Evolutionary conservation across 1,139 yeast species (phyloP).

Genomic region (Saccharomyces hybrid): DNA sequence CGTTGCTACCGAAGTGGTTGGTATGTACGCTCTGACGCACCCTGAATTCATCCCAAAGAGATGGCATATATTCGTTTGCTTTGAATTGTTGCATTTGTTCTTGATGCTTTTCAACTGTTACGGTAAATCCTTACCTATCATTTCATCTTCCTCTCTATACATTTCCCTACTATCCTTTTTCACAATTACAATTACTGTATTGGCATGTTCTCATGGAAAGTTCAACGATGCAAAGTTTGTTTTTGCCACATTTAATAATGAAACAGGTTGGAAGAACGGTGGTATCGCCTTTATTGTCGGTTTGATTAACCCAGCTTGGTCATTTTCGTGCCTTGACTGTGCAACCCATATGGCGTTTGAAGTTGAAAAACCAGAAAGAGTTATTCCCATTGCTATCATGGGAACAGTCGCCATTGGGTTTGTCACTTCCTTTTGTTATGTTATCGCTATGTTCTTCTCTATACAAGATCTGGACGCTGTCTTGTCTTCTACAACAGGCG

Average conservation of each 20-base stretch:
- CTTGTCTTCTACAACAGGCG: slow-evolving; percentile 44
- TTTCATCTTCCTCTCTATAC: slow-evolving; percentile 48
- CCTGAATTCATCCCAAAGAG: slow-evolving; percentile 40
- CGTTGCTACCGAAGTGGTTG: slow-evolving; percentile 45
- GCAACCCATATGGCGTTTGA: slow-evolving; percentile 70
- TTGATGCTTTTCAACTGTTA: slow-evolving; percentile 48
- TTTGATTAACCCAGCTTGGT: slow-evolving; percentile 61
- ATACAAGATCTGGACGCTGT: slow-evolving; percentile 44
- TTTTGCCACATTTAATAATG: slow-evolving; percentile 51
- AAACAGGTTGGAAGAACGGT: slow-evolving; percentile 55
- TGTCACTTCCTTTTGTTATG: slow-evolving; percentile 50
- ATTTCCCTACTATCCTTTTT: slow-evolving; percentile 47
- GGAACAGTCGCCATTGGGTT: slow-evolving; percentile 63
- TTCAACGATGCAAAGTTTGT: slow-evolving; percentile 53
- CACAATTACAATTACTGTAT: slow-evolving; percentile 48
- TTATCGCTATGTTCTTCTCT: slow-evolving; percentile 56
- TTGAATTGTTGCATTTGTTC: slow-evolving; percentile 38
- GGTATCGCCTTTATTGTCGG: slow-evolving; percentile 62
- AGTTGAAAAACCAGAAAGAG: slow-evolving; percentile 48
- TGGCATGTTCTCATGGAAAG: slow-evolving; percentile 48
- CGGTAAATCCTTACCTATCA: slow-evolving; percentile 48
- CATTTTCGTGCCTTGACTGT: slow-evolving; percentile 59
- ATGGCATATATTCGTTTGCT: slow-evolving; percentile 55
- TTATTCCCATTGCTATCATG: slow-evolving; percentile 55
- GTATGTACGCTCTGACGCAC: slow-evolving; percentile 46